Conservation (phyloP, 148 eudicot genomes). For the Cornus florida region DNA sequence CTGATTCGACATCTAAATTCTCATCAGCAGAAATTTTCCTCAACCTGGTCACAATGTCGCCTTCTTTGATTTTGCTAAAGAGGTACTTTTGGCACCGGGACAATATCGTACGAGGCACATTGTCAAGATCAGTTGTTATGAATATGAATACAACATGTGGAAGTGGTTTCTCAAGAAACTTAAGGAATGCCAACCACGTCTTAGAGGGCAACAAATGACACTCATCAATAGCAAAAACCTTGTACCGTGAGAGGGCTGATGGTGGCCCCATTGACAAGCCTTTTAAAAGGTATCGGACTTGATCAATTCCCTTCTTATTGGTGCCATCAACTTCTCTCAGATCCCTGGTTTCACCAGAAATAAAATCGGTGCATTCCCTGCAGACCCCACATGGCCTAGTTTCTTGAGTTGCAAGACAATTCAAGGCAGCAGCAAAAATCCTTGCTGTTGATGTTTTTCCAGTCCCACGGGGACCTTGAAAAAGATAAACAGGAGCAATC, state of each 20-base stretch:
- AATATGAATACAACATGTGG: slow-evolving; percentile 76
- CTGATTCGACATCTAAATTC: slow-evolving; percentile 74
- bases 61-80: slow-evolving; percentile 80
- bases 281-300: slow-evolving; percentile 58
- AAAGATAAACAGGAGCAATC: slow-evolving; percentile 82
- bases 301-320: slow-evolving; percentile 69
- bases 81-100: slow-evolving; percentile 87
- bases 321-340: slow-evolving; percentile 70
- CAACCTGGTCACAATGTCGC: slow-evolving; percentile 70
- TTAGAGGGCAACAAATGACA: slow-evolving; percentile 89
- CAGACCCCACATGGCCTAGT: slow-evolving; percentile 92
- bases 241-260: slow-evolving; percentile 52
- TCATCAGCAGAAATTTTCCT: slow-evolving; percentile 67
- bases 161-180: slow-evolving; percentile 78
- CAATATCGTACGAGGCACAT: slow-evolving; percentile 76
- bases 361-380: slow-evolving; percentile 70
- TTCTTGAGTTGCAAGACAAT: slow-evolving; percentile 85
- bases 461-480: slow-evolving; percentile 99
- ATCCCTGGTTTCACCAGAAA: slow-evolving; percentile 67
- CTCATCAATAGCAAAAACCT: slow-evolving; percentile 70
- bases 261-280: slow-evolving; percentile 45
- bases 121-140: slow-evolving; percentile 81
- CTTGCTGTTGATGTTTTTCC: slow-evolving; percentile 89
- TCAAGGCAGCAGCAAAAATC: slow-evolving; percentile 85
- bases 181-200: slow-evolving; percentile 76